Base-by-base conservation (phyloP, 2,329 filamentous ascomycete species). In the Botryotinia calthae region DNA sequence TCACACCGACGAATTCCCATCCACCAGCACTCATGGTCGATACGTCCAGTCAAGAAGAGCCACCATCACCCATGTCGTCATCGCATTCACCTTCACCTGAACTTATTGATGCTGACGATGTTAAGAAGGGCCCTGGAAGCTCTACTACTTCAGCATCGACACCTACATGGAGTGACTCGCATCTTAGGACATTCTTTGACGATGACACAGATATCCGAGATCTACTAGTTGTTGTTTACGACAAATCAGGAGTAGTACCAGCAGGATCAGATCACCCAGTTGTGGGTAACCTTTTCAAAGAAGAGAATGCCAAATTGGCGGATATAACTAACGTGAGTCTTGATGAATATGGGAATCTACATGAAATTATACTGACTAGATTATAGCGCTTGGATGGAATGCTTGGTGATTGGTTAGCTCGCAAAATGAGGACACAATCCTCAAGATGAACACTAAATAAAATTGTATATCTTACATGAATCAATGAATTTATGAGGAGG, bases 121-220 rank as follows among this genome's bases (percentile, higher is more conserved):
- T 73, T 20, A 78, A 79, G 37, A 79, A 80, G 73, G 78, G 78
- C 51, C 46, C 83, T 83, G 79, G 85, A 28, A 86, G 87, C 51
- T 87, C 88, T 34, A 86, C 85, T 7, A 86, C 88, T 42, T 86
- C 87, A 37, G 85, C 87, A 25, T 85, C 85, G 25, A 86, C 90
- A 40, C 72, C 67, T 54, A 88, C 90, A 0, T 99, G 96, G 96
- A 95, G 94, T 75, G 95, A 98, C 81, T 87, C 90, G 72, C 93
- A 90, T 78, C 87, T 99, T 42, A 90, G 94, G 74, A 91, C 93
- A 22, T 99, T 98, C 83, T 92, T 98, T 79, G 95, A 98, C 77
- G 94, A 96, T 77, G 90, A 93, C 74, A 90, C 91, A 48, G 94
- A 97, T 75, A 94, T 99, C 77, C 89, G 93, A 68, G 95, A 99